Conservation (phyloP, 225 moss, liverwort and hornwort species). For the Marchantia paleacea region DNA sequence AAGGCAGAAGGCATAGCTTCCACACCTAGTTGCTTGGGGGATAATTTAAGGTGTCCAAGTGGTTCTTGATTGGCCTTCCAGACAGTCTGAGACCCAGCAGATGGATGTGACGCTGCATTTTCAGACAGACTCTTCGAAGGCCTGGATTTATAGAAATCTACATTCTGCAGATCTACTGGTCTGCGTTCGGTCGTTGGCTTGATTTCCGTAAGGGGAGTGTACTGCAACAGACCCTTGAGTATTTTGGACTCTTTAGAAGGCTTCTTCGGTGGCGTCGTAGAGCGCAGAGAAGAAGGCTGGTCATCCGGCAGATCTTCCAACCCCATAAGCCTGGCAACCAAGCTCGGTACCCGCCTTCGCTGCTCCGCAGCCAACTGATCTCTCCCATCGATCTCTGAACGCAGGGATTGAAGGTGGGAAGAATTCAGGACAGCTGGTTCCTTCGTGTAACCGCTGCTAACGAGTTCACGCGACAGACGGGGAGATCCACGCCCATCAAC, state of each 20-base stretch:
- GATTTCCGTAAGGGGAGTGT: slow-evolving; percentile 28
- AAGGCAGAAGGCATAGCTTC: slow-evolving; percentile 30
- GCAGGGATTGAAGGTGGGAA: background rate
- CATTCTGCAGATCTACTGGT: slow-evolving; percentile 15
- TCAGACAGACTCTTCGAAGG: slow-evolving; percentile 15
- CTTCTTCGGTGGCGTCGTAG: slow-evolving; percentile 26
- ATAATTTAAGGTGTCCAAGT: slow-evolving; percentile 24
- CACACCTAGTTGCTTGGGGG: slow-evolving; percentile 31
- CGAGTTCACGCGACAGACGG: slow-evolving; percentile 17
- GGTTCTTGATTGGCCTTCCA: slow-evolving; percentile 26
- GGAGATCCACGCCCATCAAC: slow-evolving; percentile 30
- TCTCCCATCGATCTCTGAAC: slow-evolving; percentile 27
- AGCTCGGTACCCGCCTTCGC: slow-evolving; percentile 39
- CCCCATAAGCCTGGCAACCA: slow-evolving; percentile 51
- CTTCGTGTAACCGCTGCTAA: slow-evolving; percentile 1
- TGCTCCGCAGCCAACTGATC: slow-evolving; percentile 28
- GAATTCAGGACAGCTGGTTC: slow-evolving; percentile 9
- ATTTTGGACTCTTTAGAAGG: slow-evolving; percentile 50
- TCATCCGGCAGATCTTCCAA: slow-evolving; percentile 45
- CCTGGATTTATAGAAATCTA: slow-evolving; percentile 25
- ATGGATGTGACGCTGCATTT: background rate
- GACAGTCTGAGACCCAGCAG: background rate
- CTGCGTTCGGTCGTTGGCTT: slow-evolving; percentile 21
- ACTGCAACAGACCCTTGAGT: slow-evolving; percentile 43
- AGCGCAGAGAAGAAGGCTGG: background rate